phyloP scores from a whole-genome alignment of 1,284 basidiomycete species.

The Cryptococcus amylolentus region DNA sequence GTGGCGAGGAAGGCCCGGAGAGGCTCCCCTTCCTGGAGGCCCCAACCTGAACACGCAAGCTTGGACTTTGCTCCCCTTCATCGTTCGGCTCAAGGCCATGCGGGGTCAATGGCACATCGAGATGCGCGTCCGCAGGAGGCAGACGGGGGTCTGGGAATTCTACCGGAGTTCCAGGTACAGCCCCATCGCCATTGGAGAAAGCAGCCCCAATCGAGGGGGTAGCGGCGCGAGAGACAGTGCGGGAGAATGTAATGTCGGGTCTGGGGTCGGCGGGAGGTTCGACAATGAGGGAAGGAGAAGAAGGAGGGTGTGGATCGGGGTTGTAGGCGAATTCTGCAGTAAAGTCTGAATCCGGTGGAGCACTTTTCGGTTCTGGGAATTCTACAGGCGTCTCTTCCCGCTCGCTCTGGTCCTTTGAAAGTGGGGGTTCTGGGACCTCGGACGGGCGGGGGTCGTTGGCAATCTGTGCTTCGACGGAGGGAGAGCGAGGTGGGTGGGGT shows the following conservation, averaged over 20 bases:
- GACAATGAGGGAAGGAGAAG: conserved; percentile 16
- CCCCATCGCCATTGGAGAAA: not conserved
- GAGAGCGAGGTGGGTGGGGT: not conserved
- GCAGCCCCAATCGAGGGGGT: conserved; percentile 2
- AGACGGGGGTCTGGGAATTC: conserved; percentile 15
- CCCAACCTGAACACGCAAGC: not conserved
- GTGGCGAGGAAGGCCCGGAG: too few relatives aligned
- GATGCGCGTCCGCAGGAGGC: conserved; percentile 13
- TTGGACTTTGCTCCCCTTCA: not conserved
- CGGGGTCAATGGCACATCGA: conserved; percentile 12
- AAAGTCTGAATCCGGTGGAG: conserved; percentile 1
- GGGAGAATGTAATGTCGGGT: conserved; percentile 4
- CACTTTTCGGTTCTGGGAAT: conserved; percentile 10
- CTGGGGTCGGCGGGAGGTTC: conserved; percentile 8
- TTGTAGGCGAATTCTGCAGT: conserved; percentile 2
- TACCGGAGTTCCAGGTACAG: conserved; percentile 12
- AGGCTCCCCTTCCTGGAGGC: not conserved
- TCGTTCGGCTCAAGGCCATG: conserved; percentile 6
- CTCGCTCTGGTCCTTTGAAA: not conserved
- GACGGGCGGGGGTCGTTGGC: not conserved
- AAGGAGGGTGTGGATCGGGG: not conserved
- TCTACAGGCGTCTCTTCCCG: not conserved
- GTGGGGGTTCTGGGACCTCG: too few relatives aligned
- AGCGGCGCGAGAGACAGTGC: conserved; percentile 3
- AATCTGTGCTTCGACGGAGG: not conserved